Percentiles rank a stretch among this genome's conserved stretches.
These are phyloP conservation scores for Atractiella rhizophila DNA, from an alignment of 768 basidiomycete species.

Conservation along the genomic window DNA sequence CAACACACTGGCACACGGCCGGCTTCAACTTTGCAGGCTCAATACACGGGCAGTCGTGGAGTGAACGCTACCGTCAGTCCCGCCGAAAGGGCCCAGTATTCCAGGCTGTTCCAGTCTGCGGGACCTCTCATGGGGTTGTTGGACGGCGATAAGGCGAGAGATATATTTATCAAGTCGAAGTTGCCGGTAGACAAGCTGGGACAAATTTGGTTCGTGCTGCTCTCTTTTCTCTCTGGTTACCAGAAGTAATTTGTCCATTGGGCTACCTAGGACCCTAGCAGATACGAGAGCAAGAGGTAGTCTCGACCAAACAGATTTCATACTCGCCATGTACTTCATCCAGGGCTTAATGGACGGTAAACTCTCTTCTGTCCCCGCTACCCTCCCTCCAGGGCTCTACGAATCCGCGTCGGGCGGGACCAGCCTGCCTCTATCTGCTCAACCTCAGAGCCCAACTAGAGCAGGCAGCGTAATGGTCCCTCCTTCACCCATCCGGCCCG, in stretches of 20 bases:
- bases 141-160: slow-evolving; percentile 59
- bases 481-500: neutral
- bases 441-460: slow-evolving; percentile 1
- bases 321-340: slow-evolving; percentile 59
- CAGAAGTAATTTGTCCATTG: neutral
- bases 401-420: slow-evolving; percentile 35
- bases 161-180: slow-evolving; percentile 74
- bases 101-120: slow-evolving; percentile 43
- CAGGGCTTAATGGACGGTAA: slow-evolving; percentile 69
- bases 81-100: slow-evolving; percentile 69
- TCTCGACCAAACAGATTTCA: slow-evolving; percentile 74
- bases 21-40: neutral
- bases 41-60: neutral
- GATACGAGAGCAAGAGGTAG: slow-evolving; percentile 77
- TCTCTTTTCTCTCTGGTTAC: no score
- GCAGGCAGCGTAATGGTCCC: neutral
- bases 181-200: slow-evolving; percentile 62
- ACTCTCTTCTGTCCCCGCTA: slow-evolving; percentile 36
- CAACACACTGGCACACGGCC: neutral
- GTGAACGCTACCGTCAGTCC: slow-evolving; percentile 4
- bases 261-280: slow-evolving; percentile 47
- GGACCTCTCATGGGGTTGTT: slow-evolving; percentile 53
- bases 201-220: slow-evolving; percentile 54
- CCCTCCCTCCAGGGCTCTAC: slow-evolving; percentile 58
- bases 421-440: slow-evolving; percentile 4